A percentile compares a stretch with the other conserved stretches of the same genome.
phyloP scores from a whole-genome alignment of 2,329 filamentous ascomycete genomes.

The Penicillium sp. region DNA sequence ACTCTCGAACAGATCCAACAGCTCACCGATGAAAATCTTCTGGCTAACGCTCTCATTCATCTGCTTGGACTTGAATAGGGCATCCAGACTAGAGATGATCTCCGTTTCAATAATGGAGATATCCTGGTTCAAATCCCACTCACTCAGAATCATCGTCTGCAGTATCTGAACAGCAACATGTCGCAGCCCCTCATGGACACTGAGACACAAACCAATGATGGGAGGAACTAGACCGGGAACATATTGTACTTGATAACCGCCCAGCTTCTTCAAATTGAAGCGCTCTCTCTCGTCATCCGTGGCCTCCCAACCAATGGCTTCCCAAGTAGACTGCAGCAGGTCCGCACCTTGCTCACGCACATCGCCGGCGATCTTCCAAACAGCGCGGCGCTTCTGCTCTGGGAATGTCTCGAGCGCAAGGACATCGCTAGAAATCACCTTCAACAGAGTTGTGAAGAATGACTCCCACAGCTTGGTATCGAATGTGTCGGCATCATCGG shows the following conservation, averaged over 20 bases:
- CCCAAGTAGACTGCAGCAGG: constrained; percentile 81
- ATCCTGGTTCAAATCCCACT: constrained; percentile 95
- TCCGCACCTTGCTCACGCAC: constrained; percentile 89
- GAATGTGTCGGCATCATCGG: constrained; percentile 87
- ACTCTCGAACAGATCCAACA: constrained; percentile 75
- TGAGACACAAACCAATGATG: constrained; percentile 90
- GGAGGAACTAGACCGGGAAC: constrained; percentile 87
- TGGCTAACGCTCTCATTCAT: constrained; percentile 86
- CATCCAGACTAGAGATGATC: constrained; percentile 91
- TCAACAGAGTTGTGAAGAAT: constrained; percentile 86
- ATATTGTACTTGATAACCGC: constrained; percentile 97
- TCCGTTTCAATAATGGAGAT: constrained; percentile 88
- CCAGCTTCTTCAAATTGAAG: constrained; percentile 79
- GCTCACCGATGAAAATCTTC: constrained; percentile 85
- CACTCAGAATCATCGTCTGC: constrained; percentile 97
- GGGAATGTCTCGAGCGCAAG: constrained; percentile 93
- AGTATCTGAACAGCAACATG: constrained; percentile 88
- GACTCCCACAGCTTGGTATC: constrained; percentile 91
- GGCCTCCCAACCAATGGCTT: constrained; percentile 95
- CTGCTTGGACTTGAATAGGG: constrained; percentile 83
- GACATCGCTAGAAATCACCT: constrained; percentile 82
- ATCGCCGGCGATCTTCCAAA: constrained; percentile 98
- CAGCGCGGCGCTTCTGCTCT: constrained; percentile 90
- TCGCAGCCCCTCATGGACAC: constrained; percentile 87
- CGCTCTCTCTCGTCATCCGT: constrained; percentile 71